phyloP scores from a whole-genome alignment of 148 eudicot genomes.

The Vaccinium myrtillus region DNA sequence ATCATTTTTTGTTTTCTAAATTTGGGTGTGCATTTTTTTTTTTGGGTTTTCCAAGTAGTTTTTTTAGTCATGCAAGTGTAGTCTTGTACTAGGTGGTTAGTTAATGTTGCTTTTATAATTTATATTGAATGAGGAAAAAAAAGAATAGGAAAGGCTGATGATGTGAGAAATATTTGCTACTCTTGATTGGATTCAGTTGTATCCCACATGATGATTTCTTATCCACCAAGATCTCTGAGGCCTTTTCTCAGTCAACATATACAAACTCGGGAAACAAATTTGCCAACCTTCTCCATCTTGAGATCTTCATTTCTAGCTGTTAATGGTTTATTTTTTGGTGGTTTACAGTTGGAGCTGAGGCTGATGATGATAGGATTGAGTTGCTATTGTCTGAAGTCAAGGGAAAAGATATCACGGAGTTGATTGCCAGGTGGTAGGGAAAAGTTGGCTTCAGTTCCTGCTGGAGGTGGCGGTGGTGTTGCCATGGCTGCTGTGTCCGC shows the following conservation, averaged over 20 bases:
- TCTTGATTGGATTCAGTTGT: no score
- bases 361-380: slow-evolving; percentile 62
- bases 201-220: no score
- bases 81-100: no score
- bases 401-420: slow-evolving; percentile 70
- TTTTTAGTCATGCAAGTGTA: no score
- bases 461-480: slow-evolving; percentile 75
- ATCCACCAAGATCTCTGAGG: no score
- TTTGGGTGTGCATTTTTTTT: no score
- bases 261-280: not conserved
- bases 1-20: no score
- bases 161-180: no score
- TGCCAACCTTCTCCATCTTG: not conserved
- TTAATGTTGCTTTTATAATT: no score
- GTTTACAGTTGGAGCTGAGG: slow-evolving; percentile 69
- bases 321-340: not conserved
- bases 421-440: slow-evolving; percentile 82
- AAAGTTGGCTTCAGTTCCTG: slow-evolving; percentile 80
- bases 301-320: not conserved
- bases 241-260: not conserved
- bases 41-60: no score
- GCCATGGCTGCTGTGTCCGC: slow-evolving; percentile 52
- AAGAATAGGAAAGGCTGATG: no score
- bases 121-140: no score
- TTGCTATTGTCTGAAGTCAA: slow-evolving; percentile 56